Conservation (phyloP, 345 rosid species). For the Salix brachista region DNA sequence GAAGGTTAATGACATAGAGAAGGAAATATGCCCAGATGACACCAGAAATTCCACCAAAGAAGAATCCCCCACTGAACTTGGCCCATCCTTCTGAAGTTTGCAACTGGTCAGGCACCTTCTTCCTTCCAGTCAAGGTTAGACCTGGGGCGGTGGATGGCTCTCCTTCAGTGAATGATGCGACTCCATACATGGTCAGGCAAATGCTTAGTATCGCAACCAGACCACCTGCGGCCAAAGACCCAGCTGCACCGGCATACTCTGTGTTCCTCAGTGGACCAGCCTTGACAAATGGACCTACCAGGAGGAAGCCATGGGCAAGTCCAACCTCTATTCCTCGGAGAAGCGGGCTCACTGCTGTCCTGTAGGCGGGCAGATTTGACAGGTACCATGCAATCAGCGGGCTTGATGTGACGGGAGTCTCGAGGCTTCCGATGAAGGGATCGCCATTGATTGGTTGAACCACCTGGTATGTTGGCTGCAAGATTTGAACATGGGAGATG, state of each 20-base stretch:
- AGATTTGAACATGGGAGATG: not conserved
- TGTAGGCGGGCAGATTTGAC: slow-evolving; percentile 88
- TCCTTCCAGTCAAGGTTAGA: slow-evolving; percentile 83
- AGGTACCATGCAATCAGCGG: slow-evolving; percentile 93
- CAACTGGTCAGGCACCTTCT: slow-evolving; percentile 89
- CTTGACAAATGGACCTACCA: slow-evolving; percentile 89
- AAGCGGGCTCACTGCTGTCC: slow-evolving; percentile 92
- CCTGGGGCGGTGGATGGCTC: slow-evolving; percentile 75
- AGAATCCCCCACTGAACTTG: slow-evolving; percentile 89
- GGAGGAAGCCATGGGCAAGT: slow-evolving; percentile 75
- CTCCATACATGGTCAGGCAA: slow-evolving; percentile 83
- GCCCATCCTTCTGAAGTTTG: slow-evolving; percentile 97
- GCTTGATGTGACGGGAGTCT: slow-evolving; percentile 92
- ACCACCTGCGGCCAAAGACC: slow-evolving; percentile 84
- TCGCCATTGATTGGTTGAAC: slow-evolving; percentile 94
- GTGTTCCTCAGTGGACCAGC: slow-evolving; percentile 92
- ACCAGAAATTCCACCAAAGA: slow-evolving; percentile 93
- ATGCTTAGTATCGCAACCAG: slow-evolving; percentile 79
- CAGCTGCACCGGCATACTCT: slow-evolving; percentile 62
- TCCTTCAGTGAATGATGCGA: slow-evolving; percentile 73
- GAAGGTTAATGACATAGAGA: slow-evolving; percentile 80
- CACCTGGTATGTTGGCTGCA: slow-evolving; percentile 90
- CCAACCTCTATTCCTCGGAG: slow-evolving; percentile 87
- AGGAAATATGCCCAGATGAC: slow-evolving; percentile 94
- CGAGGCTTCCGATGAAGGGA: slow-evolving; percentile 96